phyloP scores from a whole-genome alignment of 495 filamentous ascomycete genomes.

The Chaetomium tenue region DNA sequence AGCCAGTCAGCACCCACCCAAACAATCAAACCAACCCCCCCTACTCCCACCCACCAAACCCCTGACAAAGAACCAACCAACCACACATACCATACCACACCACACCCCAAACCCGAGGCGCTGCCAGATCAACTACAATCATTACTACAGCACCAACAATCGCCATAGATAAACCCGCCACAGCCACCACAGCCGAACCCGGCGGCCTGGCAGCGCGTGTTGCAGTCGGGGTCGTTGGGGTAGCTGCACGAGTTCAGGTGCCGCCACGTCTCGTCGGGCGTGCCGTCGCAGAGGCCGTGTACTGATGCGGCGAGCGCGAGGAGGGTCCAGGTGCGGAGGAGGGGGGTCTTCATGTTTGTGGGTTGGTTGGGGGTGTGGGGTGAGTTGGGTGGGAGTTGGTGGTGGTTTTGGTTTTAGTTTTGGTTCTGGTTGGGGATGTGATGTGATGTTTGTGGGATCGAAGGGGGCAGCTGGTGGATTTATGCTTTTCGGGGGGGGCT shows the following conservation, averaged over 20 bases:
- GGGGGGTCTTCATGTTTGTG: not conserved
- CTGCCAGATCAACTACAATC: too few species aligned
- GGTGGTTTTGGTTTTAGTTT: not conserved
- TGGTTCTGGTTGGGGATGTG: not conserved
- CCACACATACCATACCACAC: too few species aligned
- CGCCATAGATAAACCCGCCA: not conserved
- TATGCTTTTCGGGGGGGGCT: too few species aligned
- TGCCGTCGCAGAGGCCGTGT: not conserved
- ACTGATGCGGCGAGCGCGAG: not conserved
- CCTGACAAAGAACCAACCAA: too few species aligned
- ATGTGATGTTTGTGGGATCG: not conserved
- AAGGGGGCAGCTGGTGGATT: too few species aligned
- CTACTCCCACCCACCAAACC: too few species aligned
- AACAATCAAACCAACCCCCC: too few species aligned
- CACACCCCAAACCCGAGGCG: too few species aligned
- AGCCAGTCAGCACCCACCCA: too few species aligned
- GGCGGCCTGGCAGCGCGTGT: not conserved
- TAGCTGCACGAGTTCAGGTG: not conserved
- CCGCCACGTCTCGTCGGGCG: not conserved
- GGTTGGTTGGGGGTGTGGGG: too few species aligned
- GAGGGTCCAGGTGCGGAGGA: not conserved
- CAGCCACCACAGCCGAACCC: not conserved
- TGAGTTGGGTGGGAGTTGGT: not conserved
- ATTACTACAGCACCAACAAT: not conserved
- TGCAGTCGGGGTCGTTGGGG: not conserved